Evolutionary conservation across 768 basidiomycete species (phyloP).

Genomic region (Tulasnella sp.): DNA sequence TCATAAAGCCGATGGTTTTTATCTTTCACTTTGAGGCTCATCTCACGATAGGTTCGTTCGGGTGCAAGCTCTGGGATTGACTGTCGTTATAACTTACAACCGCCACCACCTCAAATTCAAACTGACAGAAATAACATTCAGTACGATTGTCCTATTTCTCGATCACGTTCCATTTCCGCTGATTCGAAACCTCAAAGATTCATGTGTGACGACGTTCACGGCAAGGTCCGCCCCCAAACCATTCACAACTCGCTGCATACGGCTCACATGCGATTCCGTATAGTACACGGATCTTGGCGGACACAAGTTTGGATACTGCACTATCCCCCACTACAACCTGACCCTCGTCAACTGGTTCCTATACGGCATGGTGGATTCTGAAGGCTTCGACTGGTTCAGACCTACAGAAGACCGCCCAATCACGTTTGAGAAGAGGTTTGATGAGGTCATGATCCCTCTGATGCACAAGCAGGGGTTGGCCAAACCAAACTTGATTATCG

Average conservation of each 20-base stretch:
- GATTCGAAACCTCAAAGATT: not conserved
- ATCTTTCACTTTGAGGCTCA: not conserved
- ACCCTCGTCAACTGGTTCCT: slow-evolving; percentile 2
- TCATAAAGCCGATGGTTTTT: not conserved
- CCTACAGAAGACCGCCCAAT: not conserved
- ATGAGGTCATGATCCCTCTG: not conserved
- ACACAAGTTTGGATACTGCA: slow-evolving; percentile 1
- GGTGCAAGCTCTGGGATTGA: not conserved
- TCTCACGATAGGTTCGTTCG: slow-evolving; percentile 7
- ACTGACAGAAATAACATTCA: not conserved
- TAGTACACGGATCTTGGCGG: not conserved
- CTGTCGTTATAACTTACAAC: no score
- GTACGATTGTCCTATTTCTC: not conserved
- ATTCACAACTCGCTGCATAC: not conserved
- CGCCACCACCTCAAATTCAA: not conserved
- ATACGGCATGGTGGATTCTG: slow-evolving; percentile 3
- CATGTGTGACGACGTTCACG: not conserved
- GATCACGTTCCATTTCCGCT: not conserved
- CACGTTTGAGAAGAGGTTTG: not conserved
- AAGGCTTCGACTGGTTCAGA: not conserved
- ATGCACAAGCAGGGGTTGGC: not conserved
- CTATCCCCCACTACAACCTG: not conserved
- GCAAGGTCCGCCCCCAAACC: not conserved
- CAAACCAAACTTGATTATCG: not conserved
- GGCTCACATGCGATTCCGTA: no score